Conservation (phyloP, 2,329 filamentous ascomycete genomes). For the Leptographium procerum region DNA sequence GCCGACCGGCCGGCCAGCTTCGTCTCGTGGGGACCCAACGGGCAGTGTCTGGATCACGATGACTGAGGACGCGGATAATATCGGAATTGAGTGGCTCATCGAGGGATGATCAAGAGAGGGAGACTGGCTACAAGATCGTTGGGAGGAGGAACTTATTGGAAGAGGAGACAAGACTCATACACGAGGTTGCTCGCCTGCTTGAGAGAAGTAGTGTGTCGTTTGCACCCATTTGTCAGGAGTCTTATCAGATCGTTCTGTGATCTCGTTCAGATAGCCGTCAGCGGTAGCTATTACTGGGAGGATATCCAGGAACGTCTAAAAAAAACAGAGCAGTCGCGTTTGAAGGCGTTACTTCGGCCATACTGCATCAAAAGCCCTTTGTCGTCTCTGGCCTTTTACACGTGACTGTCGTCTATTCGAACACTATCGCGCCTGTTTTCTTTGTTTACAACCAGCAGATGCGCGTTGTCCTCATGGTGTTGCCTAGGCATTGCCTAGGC, state of each 20-base stretch:
- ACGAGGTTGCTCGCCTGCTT: too few relatives aligned
- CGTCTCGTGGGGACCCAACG: neutral
- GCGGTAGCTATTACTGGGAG: too few relatives aligned
- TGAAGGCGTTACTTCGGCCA: neutral
- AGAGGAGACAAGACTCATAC: neutral
- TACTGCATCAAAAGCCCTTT: neutral
- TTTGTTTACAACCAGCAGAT: neutral
- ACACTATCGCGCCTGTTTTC: neutral
- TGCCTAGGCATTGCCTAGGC: too few relatives aligned
- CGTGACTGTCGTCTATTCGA: neutral
- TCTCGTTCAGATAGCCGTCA: neutral
- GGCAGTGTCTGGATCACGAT: neutral
- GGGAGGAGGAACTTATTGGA: neutral
- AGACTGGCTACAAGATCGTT: too few relatives aligned
- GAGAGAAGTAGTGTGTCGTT: neutral
- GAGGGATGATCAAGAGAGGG: too few relatives aligned
- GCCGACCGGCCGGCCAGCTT: slow-evolving; percentile 2
- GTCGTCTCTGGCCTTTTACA: neutral
- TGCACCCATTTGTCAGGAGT: neutral
- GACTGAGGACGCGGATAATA: neutral
- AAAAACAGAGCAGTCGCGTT: neutral
- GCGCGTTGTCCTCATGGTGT: neutral
- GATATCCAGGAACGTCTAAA: too few relatives aligned
- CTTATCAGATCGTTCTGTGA: too few relatives aligned
- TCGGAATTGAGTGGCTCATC: too few relatives aligned